phyloP scores from a whole-genome alignment of 352 stramenopile genomes.

The Phytophthora boehmeriae region DNA sequence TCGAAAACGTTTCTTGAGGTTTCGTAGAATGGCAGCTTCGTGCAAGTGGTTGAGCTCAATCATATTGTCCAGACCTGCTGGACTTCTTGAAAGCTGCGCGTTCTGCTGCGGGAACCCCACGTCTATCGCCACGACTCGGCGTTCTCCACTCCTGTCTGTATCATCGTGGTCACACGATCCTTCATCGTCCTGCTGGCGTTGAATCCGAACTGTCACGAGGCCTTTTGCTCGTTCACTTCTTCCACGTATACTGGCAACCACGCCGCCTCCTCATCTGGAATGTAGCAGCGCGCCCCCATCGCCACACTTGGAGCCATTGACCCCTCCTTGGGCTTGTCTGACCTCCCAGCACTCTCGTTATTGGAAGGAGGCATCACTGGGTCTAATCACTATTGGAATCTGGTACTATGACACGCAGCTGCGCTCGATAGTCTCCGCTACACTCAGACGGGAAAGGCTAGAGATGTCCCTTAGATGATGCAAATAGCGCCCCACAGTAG shows the following conservation, averaged over 20 bases:
- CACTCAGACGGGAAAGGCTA: slow-evolving; percentile 18
- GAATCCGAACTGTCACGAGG: slow-evolving; percentile 49
- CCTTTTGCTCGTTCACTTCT: slow-evolving; percentile 52
- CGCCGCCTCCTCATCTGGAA: slow-evolving; percentile 63
- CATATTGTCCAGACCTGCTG: slow-evolving; percentile 72
- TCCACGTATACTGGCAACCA: slow-evolving; percentile 82
- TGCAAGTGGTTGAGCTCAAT: slow-evolving; percentile 88
- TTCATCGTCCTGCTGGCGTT: slow-evolving; percentile 39
- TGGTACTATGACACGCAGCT: slow-evolving; percentile 1
- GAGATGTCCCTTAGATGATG: slow-evolving; percentile 7
- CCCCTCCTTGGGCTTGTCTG: slow-evolving; percentile 16
- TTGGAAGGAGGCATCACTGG: slow-evolving; percentile 26
- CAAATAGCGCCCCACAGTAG: too few relatives aligned
- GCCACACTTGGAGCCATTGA: slow-evolving; percentile 41
- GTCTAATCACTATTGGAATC: neutral
- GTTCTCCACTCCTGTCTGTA: slow-evolving; percentile 24
- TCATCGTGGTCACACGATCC: slow-evolving; percentile 26
- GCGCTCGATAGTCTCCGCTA: slow-evolving; percentile 20
- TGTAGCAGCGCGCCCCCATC: slow-evolving; percentile 74
- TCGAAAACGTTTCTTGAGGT: slow-evolving; percentile 84
- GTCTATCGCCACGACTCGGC: slow-evolving; percentile 42
- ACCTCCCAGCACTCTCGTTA: slow-evolving; percentile 17
- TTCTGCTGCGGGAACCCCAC: slow-evolving; percentile 73
- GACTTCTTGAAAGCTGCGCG: slow-evolving; percentile 25
- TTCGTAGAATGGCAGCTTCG: slow-evolving; percentile 91